Percentiles rank a stretch among this genome's conserved stretches.
Evolutionary conservation across 257 asterid genomes (phyloP).

Genomic region (Penstemon eatonii): DNA sequence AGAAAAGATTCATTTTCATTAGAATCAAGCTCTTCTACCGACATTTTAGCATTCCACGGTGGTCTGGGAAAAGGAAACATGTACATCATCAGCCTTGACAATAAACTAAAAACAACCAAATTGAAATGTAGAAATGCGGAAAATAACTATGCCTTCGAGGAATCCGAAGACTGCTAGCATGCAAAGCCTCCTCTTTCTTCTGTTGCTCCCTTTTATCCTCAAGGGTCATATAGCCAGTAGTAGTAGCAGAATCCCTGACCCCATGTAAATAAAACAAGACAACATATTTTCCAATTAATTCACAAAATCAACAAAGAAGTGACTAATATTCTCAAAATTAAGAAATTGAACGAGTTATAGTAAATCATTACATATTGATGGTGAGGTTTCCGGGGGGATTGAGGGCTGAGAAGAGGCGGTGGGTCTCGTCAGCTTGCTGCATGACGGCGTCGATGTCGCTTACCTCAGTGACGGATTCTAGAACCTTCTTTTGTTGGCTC

Average conservation of each 20-base stretch:
- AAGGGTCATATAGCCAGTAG: slow-evolving; percentile 49
- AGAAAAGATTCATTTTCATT: slow-evolving; percentile 78
- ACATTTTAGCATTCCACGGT: slow-evolving; percentile 85
- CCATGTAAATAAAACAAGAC: slow-evolving; percentile 1
- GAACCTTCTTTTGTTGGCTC: slow-evolving; percentile 71
- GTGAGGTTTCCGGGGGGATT: slow-evolving; percentile 57
- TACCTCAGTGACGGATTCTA: slow-evolving; percentile 91
- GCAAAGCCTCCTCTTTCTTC: slow-evolving; percentile 86
- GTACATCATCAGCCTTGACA: slow-evolving; percentile 26
- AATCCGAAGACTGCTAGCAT: slow-evolving; percentile 90
- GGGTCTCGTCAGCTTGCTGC: slow-evolving; percentile 80
- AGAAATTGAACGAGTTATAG: neutral
- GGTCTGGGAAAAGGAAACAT: slow-evolving; percentile 57
- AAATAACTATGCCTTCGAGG: slow-evolving; percentile 71
- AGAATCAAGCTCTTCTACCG: slow-evolving; percentile 87
- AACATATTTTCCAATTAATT: too few relatives aligned
- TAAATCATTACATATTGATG: slow-evolving; percentile 54
- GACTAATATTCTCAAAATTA: too few relatives aligned
- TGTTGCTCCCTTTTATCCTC: slow-evolving; percentile 67
- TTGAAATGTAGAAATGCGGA: neutral
- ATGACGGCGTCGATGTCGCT: slow-evolving; percentile 88
- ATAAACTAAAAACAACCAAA: slow-evolving; percentile 17
- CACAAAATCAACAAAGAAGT: too few relatives aligned
- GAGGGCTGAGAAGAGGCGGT: slow-evolving; percentile 62
- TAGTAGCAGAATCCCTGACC: slow-evolving; percentile 68